Evolutionary conservation across 192 early-diverging fungal species (phyloP).

Genomic region (Podila horticola): DNA sequence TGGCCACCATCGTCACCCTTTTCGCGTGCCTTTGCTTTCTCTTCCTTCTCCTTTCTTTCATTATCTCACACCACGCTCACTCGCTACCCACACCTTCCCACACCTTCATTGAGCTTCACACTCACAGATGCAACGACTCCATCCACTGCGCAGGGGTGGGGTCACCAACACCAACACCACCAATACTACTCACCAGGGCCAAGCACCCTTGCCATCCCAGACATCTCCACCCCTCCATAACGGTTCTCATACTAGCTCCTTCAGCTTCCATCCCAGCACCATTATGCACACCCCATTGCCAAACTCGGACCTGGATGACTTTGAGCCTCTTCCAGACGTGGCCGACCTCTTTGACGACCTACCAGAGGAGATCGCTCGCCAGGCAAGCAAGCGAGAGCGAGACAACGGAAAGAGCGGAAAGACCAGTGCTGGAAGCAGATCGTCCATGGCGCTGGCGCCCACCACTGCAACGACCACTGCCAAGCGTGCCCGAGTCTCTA

Average conservation of each 20-base stretch:
- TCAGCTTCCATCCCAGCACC: neutral
- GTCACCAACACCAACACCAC: neutral
- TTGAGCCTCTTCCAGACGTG: conserved; percentile 3
- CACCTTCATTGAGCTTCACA: neutral
- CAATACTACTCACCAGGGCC: neutral
- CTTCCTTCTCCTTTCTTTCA: too few relatives aligned
- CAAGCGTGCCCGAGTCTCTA: neutral
- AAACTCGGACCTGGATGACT: neutral
- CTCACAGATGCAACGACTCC: conserved; percentile 10
- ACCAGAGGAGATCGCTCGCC: neutral
- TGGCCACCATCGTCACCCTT: neutral
- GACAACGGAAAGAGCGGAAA: neutral
- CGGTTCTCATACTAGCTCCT: neutral
- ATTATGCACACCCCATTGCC: neutral
- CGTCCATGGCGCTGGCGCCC: too few relatives aligned
- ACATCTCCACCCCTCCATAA: neutral
- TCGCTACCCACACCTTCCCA: neutral
- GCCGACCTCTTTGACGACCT: conserved; percentile 1
- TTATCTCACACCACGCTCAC: neutral
- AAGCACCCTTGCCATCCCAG: neutral
- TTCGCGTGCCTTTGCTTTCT: neutral
- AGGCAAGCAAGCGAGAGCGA: neutral
- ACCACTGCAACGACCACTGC: neutral
- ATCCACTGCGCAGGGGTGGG: conserved; percentile 18
- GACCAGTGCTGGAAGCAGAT: neutral